Evolutionary conservation across 306 rosid species (phyloP), one percentile per base, ranked within the genome.

Genomic region (Betula pendula): DNA sequence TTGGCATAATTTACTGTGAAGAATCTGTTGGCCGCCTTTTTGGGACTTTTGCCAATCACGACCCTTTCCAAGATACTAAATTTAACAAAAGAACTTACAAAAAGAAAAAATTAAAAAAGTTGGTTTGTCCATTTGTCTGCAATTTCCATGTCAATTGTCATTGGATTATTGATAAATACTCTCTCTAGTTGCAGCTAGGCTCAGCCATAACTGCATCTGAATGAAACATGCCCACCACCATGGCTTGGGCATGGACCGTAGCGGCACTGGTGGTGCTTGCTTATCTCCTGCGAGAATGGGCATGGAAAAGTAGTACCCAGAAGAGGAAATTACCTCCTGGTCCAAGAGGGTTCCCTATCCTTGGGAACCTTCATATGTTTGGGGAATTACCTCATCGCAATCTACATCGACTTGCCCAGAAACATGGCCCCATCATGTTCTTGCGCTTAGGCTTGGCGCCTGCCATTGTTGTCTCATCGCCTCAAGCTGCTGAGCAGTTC

Each of bases 401-500:
- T 52, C 73, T 90, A 5, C 85, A 81, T 52, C 8, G 16, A 25
- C 82, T 92, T 52, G 74, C 96, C 2, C 83, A 87, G 71, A 82
- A 81, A 55, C 52, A 92, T 44, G 93, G 96, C 25, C 87, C 90
- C 5, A 83, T 88, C 72, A 92, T 90, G 96, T 4, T 81, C 74
- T 9, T 90, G 70, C 81, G 76, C 35, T 72, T 90, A 73, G 95
- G 95, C 11, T 65, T 88, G 11, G 81, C 79, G 8, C 89, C 87
- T 3, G 67, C 91, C 13, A 69, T 92, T 6, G 79, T 92, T 43
- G 93, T 87, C 35, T 88, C 97, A 20, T 92, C 97, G n/a, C 88
- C 95, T 49, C 85, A 84, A 70, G 91, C 91, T 1, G 93, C 95
- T 2, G 89, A 92, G 62, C 73, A 84, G 3, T 88, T 90, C 81